phyloP scores from a whole-genome alignment of 176 grass and related monocot genomes.

The Metroxylon sagu region DNA sequence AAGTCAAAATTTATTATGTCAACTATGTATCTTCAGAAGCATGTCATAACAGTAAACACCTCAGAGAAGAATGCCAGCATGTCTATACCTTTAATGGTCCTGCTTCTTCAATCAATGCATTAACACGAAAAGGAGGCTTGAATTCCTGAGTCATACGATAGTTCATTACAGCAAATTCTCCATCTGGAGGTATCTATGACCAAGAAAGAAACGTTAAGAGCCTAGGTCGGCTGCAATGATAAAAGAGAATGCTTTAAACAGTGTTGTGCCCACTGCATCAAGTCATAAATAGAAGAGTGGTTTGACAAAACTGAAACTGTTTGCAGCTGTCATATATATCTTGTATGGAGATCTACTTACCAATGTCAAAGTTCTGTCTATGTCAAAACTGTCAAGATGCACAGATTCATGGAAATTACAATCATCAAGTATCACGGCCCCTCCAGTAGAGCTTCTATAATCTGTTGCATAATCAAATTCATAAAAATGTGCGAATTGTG shows the following conservation, averaged over 20 bases:
- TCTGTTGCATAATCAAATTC: conserved; percentile 31
- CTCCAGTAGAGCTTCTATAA: conserved; percentile 90
- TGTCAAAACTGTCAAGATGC: conserved; percentile 92
- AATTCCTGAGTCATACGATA: conserved; percentile 98
- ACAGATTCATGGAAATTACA: conserved; percentile 99
- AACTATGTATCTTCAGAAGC: too few species aligned
- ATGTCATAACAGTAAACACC: too few species aligned
- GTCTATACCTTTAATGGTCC: conserved; percentile 55
- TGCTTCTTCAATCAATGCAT: conserved; percentile 91
- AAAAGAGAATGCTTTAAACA: too few species aligned
- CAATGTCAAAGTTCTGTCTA: conserved; percentile 77
- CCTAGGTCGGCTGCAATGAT: neutral
- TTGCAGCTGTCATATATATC: too few species aligned
- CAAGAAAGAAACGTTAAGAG: conserved; percentile 17
- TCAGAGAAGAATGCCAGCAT: conserved; percentile 5
- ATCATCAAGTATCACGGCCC: conserved; percentile 83
- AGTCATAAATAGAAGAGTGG: too few species aligned
- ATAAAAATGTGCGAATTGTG: too few species aligned
- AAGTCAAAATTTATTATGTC: too few species aligned
- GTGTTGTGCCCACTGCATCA: too few species aligned
- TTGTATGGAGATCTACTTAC: conserved; percentile 34
- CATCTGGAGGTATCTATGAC: conserved; percentile 79
- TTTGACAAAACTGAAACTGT: too few species aligned
- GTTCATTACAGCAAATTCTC: conserved; percentile 99
- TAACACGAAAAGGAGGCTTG: conserved; percentile 82